Percentiles rank a stretch among this genome's conserved stretches.
Conservation (phyloP, 495 filamentous ascomycete genomes). For the Evernia prunastri region DNA sequence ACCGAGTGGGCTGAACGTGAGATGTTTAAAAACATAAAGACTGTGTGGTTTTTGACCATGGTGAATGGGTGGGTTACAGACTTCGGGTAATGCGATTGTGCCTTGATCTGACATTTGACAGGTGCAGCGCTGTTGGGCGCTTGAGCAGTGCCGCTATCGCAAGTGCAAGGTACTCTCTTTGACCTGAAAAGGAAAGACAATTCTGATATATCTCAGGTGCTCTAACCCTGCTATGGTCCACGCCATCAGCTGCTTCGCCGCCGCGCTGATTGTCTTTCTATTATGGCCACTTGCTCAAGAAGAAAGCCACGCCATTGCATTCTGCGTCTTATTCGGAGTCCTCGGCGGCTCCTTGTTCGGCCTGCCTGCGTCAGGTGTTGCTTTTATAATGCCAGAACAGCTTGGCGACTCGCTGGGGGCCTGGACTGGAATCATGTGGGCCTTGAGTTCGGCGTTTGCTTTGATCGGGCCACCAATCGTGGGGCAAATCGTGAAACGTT, state of each 20-base stretch:
- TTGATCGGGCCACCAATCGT: constrained; percentile 38
- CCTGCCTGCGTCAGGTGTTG: constrained; percentile 37
- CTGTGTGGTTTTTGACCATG: constrained; percentile 38
- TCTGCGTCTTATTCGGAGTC: constrained; percentile 38
- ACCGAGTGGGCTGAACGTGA: constrained; percentile 39
- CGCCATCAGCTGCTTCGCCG: constrained; percentile 28
- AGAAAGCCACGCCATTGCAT: constrained; percentile 31
- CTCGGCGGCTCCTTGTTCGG: constrained; percentile 37
- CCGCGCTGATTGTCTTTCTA: constrained; percentile 31
- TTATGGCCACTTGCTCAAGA: constrained; percentile 33
- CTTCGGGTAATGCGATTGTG: background rate
- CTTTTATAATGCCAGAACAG: constrained; percentile 30
- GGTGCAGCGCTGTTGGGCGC: constrained; percentile 13
- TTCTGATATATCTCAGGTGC: background rate
- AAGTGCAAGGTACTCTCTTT: background rate
- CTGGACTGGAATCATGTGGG: constrained; percentile 44
- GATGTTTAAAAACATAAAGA: constrained; percentile 30
- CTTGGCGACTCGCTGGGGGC: constrained; percentile 29
- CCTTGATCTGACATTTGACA: constrained; percentile 9
- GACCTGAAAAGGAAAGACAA: background rate
- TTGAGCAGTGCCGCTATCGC: constrained; percentile 11
- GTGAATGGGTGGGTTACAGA: constrained; percentile 33
- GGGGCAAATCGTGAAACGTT: constrained; percentile 20
- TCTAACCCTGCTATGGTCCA: constrained; percentile 34
- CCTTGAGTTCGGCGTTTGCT: constrained; percentile 29